Percentiles rank a stretch among this genome's conserved stretches.
phyloP scores from a whole-genome alignment of 2,329 filamentous ascomycete genomes.

The Zymoseptoria ardabiliae region DNA sequence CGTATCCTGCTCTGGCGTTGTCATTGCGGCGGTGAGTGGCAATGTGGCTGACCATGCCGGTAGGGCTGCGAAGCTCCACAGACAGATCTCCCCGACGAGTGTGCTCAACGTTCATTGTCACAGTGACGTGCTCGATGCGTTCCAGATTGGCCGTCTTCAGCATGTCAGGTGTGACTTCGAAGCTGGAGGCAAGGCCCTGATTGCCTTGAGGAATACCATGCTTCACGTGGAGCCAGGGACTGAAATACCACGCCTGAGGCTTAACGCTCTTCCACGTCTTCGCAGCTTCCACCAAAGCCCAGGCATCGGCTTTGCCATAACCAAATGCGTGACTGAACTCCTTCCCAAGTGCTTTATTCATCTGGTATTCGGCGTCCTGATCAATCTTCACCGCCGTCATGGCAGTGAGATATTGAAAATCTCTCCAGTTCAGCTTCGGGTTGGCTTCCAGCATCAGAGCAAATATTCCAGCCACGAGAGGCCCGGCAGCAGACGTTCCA shows the following conservation, averaged over 20 bases:
- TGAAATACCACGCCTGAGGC: constrained; percentile 90
- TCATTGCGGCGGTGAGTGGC: constrained; percentile 68
- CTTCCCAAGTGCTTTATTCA: constrained; percentile 66
- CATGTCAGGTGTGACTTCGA: constrained; percentile 75
- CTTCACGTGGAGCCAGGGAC: constrained; percentile 88
- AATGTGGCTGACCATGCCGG: constrained; percentile 74
- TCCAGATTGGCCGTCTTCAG: constrained; percentile 75
- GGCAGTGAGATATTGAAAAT: constrained; percentile 85
- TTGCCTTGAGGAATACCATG: constrained; percentile 78
- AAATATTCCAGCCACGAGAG: constrained; percentile 79
- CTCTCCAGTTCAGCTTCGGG: constrained; percentile 85
- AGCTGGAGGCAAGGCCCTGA: constrained; percentile 68
- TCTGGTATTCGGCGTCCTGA: constrained; percentile 70
- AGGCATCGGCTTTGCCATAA: constrained; percentile 91
- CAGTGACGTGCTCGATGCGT: constrained; percentile 85
- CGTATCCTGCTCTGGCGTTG: constrained; percentile 60
- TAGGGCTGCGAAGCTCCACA: constrained; percentile 81
- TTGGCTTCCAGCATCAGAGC: constrained; percentile 79
- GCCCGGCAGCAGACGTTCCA: constrained; percentile 90
- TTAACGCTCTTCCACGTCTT: constrained; percentile 84
- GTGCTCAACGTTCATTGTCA: constrained; percentile 95
- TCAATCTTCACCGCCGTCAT: constrained; percentile 77
- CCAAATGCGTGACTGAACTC: constrained; percentile 92
- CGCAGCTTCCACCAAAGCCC: constrained; percentile 73
- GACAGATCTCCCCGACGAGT: constrained; percentile 82